Percentiles rank a stretch among this genome's conserved stretches.
These are phyloP conservation scores for Harrya chromipes DNA, from an alignment of 768 basidiomycete genomes.

Conservation along the genomic window DNA sequence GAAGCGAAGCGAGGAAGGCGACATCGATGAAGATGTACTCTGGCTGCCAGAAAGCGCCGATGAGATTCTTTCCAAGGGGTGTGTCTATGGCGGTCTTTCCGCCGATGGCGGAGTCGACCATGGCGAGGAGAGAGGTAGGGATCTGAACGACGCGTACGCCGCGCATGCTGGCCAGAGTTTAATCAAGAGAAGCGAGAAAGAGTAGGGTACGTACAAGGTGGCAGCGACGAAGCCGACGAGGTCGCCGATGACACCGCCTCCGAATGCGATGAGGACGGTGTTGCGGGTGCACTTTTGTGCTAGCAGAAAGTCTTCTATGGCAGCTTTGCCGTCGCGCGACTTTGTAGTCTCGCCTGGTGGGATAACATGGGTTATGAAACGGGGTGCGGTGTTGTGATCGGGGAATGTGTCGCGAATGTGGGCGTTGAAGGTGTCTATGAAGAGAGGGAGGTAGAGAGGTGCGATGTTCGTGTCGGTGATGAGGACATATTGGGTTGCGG, in stretches of 20 bases:
- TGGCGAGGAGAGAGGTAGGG: conserved; percentile 93
- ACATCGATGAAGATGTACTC: conserved; percentile 97
- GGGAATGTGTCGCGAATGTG: conserved; percentile 28
- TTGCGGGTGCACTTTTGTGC: conserved; percentile 87
- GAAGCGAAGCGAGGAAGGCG: conserved; percentile 92
- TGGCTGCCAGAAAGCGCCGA: conserved; percentile 98
- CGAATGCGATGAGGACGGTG: conserved; percentile 89
- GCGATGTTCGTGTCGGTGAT: conserved; percentile 93
- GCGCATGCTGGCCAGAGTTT: conserved; percentile 73
- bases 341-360: conserved; percentile 93
- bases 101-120: conserved; percentile 98
- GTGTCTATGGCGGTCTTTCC: conserved; percentile 99
- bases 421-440: conserved; percentile 61
- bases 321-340: conserved; percentile 85
- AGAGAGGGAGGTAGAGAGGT: conserved; percentile 65
- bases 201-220: conserved; percentile 68
- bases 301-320: conserved; percentile 91
- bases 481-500: conserved; percentile 86
- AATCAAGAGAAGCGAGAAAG: background rate
- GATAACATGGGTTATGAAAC: conserved; percentile 78
- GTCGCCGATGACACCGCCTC: conserved; percentile 97
- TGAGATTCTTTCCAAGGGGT: conserved; percentile 95
- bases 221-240: conserved; percentile 95
- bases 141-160: conserved; percentile 95
- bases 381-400: conserved; percentile 36